Evolutionary conservation across 1,284 basidiomycete genomes (phyloP), one percentile per base, ranked within the genome.

Genomic region (Bondarzewia mesenterica): DNA sequence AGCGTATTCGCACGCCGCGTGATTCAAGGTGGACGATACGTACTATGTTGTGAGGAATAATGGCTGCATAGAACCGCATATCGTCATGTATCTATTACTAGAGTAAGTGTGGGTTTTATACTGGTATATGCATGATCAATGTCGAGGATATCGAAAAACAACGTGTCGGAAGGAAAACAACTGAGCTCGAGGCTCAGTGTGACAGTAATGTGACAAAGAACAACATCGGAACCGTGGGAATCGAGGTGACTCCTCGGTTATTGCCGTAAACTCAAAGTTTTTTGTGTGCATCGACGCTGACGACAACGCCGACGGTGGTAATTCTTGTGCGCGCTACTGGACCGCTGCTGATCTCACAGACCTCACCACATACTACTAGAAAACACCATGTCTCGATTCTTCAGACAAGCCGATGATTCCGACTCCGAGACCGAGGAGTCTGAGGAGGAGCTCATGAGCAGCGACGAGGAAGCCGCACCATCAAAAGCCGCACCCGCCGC

Each of bases 351-450:
- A 12, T 7, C 10, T n/a, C n/a, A 7, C 29, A 10, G n/a, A 12
- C 29, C n/a, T 32, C 12, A 32, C 29, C 29, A 32, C 29, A n/a
- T 35, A 8, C 32, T 35, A n/a, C 32, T 35, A 35, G 16, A 40
- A n/a, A 32, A 18, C 50, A 66, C 46, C 42, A 89, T 92, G 89
- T 92, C 89, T 52, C 81, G 89, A 63, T 93, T 93, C 72, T 91
- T 91, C 73, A 83, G 85, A 70, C 77, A 82, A 70, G 86, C 78
- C 50, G 85, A 76, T 64, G 88, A 91, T 64, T 86, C 85, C 50
- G 86, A 90, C 63, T 84, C 81, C 39, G 85, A 89, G 48, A 77
- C 81, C 46, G 82, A 85, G 57, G 78, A 81, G 52, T 89, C 85
- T 42, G 84, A 89, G 54, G 88, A 91, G 67, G 89, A 89, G 71